phyloP scores from a whole-genome alignment of 2,329 filamentous ascomycete genomes.

The Aspergillus sojae region DNA sequence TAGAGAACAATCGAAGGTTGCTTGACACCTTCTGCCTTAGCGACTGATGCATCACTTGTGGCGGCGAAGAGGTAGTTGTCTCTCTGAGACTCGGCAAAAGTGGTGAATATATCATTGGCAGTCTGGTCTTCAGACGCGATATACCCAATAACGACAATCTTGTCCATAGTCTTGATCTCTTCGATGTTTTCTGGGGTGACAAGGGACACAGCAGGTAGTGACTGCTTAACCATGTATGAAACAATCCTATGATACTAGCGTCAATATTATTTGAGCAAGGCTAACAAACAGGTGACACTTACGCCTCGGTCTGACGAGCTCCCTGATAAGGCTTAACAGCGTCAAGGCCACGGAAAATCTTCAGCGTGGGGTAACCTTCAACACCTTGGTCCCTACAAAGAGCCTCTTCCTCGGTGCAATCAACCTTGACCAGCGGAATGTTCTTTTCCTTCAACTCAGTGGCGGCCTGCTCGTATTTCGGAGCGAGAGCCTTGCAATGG shows the following conservation, averaged over 20 bases:
- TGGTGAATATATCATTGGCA: conserved; percentile 80
- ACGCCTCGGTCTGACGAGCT: conserved; percentile 80
- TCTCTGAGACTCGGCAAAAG: conserved; percentile 73
- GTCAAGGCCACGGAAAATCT: conserved; percentile 93
- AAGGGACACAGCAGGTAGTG: conserved; percentile 84
- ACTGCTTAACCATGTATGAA: conserved; percentile 98
- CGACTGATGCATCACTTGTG: conserved; percentile 78
- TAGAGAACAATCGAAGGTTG: conserved; percentile 88
- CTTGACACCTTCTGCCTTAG: conserved; percentile 87
- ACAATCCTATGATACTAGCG: conserved; percentile 53
- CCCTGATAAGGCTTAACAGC: conserved; percentile 82
- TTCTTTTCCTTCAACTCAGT: conserved; percentile 53
- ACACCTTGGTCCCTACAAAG: conserved; percentile 89
- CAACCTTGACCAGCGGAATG: conserved; percentile 56
- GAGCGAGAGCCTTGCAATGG: conserved; percentile 94
- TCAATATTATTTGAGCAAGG: not conserved
- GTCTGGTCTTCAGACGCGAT: conserved; percentile 77
- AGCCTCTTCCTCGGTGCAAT: conserved; percentile 92
- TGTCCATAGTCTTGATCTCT: conserved; percentile 97
- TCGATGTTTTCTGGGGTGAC: conserved; percentile 81
- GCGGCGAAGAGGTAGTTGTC: conserved; percentile 93
- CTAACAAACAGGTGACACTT: conserved; percentile 31
- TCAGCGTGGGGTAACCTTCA: conserved; percentile 97
- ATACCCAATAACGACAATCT: conserved; percentile 92
- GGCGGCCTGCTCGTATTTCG: conserved; percentile 54